Conservation (phyloP, 768 basidiomycete species). For the Phanerochaete carnosa region DNA sequence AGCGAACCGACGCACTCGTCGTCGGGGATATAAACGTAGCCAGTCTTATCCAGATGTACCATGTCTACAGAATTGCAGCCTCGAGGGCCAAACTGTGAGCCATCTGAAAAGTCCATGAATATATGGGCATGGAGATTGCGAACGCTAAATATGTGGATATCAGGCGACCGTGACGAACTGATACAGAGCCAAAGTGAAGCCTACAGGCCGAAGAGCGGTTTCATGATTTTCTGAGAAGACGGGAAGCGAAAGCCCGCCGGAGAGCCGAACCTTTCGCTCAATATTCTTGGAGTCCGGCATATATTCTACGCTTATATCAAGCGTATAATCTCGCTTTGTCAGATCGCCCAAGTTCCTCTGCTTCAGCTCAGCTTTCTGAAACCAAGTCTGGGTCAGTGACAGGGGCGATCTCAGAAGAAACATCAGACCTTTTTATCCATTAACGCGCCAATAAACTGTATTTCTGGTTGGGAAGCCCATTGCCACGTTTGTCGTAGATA, state of each 20-base stretch:
- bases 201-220: constrained; percentile 8
- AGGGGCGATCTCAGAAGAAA: not conserved
- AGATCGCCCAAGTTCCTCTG: constrained; percentile 1
- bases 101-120: constrained; percentile 5
- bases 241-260: constrained; percentile 2
- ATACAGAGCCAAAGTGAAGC: not conserved
- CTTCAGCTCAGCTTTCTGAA: not conserved
- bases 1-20: not conserved
- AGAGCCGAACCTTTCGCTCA: constrained; percentile 2
- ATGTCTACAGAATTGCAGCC: constrained; percentile 6
- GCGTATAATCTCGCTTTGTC: not conserved
- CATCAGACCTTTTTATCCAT: constrained; percentile 8
- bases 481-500: not conserved
- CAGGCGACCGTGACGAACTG: not conserved
- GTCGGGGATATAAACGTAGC: constrained; percentile 6
- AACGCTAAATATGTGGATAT: not conserved
- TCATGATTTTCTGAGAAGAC: constrained; percentile 11
- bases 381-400: not conserved
- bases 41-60: constrained; percentile 11
- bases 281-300: not conserved
- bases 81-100: constrained; percentile 8
- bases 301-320: constrained; percentile 2
- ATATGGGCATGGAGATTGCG: constrained; percentile 9
- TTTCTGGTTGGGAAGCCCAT: not conserved
- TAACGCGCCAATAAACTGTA: constrained; percentile 5